These are phyloP conservation scores for Ambrosiella cleistominuta DNA, from an alignment of 2,329 filamentous ascomycete genomes.

Conservation along the genomic window DNA sequence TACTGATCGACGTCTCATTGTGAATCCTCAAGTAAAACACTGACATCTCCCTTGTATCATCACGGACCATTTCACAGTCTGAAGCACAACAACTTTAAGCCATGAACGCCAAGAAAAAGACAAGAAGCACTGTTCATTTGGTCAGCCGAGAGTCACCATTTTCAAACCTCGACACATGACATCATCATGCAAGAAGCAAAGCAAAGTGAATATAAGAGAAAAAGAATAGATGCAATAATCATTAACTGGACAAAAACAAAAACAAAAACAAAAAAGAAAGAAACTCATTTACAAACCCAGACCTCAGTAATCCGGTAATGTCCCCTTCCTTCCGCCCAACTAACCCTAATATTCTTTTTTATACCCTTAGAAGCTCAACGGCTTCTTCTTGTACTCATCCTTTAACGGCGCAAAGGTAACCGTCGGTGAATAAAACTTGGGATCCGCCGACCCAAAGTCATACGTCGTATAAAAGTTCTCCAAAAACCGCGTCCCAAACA, in stretches of 20 bases:
- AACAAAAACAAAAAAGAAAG: background rate
- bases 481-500: constrained; percentile 19
- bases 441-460: constrained; percentile 17
- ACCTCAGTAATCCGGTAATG: background rate
- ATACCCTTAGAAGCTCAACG: no score
- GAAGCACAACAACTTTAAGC: background rate
- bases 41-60: no score
- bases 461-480: constrained; percentile 21
- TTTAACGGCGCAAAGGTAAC: constrained; percentile 17
- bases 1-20: no score
- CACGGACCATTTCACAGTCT: background rate
- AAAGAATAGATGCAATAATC: background rate
- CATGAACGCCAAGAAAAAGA: background rate
- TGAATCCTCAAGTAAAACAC: no score
- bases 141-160: background rate
- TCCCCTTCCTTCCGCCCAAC: background rate
- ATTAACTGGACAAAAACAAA: background rate
- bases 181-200: no score
- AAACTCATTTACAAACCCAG: background rate
- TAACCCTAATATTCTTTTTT: background rate
- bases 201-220: background rate
- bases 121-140: background rate
- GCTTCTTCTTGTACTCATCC: constrained; percentile 5
- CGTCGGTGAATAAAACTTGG: constrained; percentile 9
- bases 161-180: no score